Base-by-base conservation (phyloP, 305 asterid species). In the Rubia tinctorum region DNA sequence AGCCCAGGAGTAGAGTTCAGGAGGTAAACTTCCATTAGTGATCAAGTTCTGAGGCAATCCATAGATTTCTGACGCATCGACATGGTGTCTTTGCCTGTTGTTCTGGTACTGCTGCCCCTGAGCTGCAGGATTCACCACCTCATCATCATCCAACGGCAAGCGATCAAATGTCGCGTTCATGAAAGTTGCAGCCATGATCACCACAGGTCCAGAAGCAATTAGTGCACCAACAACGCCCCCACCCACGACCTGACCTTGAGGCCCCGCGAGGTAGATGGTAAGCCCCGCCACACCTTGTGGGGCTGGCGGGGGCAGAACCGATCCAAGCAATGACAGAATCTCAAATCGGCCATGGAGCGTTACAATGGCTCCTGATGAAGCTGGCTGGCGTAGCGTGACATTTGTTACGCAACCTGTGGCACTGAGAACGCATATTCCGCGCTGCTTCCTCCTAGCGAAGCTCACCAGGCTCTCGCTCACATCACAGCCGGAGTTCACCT, bases 211-310 rank as follows among this genome's bases (percentile, higher is more conserved):
- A 1, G 96, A 88, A 7, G 98, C 98, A 17, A 92, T 63, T 1
- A 92, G 91, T 5, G 89, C 81, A 8, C 96, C 98, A 2, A 82
- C 92, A 23, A 92, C 94, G 6, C 84, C 83, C 30, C 98, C 96
- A 10, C 96, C 96, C 23, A 92, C 91, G 5, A 90, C 96, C 83
- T 92, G 98, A 27, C 98, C 98, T 74, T 86, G 96, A 7, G 88
- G 83, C 20, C 95, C 98, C 5, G 92, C 90, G 7, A 92, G 85
- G 72, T 87, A 90, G 56, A 90, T 82, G 0, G 94, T 84, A 1
- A 92, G 84, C 40, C 96, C 98, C 2, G 89, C 79, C 15, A 90
- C 93, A 6, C 96, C 96, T 2, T 91, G 89, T 15, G 96, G 98
- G 0, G 96, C 93, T 11, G 98, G 97, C 8, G 95, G 96, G 0